Evolutionary conservation across 371 early-diverging fungal species (phyloP).

Genomic region (Dipsacomyces acuminosporus): DNA sequence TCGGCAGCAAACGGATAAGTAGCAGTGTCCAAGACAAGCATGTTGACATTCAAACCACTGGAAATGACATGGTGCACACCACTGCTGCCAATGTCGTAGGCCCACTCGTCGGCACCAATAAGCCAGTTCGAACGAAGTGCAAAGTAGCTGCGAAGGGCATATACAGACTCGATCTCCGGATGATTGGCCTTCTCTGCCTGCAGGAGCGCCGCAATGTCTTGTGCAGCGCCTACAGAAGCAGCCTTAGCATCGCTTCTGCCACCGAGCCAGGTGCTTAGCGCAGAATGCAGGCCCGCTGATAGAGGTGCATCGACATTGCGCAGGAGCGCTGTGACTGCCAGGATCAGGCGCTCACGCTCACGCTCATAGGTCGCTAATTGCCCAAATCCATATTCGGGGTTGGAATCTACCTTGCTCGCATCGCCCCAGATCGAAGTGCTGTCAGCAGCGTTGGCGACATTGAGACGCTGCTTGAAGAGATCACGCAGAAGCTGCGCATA

Average conservation of each 20-base stretch:
- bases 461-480: slow-evolving; percentile 69
- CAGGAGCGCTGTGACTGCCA: slow-evolving; percentile 54
- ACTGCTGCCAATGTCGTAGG: slow-evolving; percentile 79
- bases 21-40: slow-evolving; percentile 80
- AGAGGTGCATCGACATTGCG: slow-evolving; percentile 54
- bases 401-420: slow-evolving; percentile 50
- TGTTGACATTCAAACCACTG: slow-evolving; percentile 78
- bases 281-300: slow-evolving; percentile 54
- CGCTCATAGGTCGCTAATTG: slow-evolving; percentile 63
- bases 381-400: slow-evolving; percentile 85
- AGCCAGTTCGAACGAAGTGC: slow-evolving; percentile 74
- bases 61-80: slow-evolving; percentile 88
- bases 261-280: slow-evolving; percentile 64
- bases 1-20: slow-evolving; percentile 55
- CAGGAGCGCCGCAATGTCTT: slow-evolving; percentile 45
- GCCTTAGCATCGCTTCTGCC: slow-evolving; percentile 55
- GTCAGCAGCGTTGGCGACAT: slow-evolving; percentile 67
- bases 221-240: slow-evolving; percentile 51
- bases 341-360: slow-evolving; percentile 63
- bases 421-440: slow-evolving; percentile 54
- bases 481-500: slow-evolving; percentile 76
- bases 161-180: slow-evolving; percentile 41
- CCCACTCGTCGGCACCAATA: slow-evolving; percentile 81
- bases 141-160: slow-evolving; percentile 50
- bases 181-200: slow-evolving; percentile 38